Evolutionary conservation across 768 basidiomycete species (phyloP).

Genomic region (Tephrocybe rancida): DNA sequence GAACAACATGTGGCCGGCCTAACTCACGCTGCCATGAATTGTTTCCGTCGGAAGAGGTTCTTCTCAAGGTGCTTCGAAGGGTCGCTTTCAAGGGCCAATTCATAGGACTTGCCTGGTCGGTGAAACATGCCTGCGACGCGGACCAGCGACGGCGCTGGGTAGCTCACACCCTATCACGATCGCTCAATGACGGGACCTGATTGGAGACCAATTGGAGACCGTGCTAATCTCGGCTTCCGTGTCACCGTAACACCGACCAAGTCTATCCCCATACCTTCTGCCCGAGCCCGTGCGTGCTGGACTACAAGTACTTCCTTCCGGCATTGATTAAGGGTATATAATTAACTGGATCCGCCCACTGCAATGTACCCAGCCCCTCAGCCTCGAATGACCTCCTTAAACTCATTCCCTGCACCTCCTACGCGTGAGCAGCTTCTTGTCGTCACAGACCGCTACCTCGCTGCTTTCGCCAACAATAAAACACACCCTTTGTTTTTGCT

Average conservation of each 20-base stretch:
- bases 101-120: too few species aligned
- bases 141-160: not conserved
- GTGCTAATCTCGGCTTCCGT: conserved; percentile 14
- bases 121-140: too few species aligned
- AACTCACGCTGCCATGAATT: not conserved
- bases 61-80: too few species aligned
- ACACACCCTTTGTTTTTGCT: conserved; percentile 34
- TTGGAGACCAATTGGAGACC: conserved; percentile 9
- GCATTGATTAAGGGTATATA: conserved; percentile 17
- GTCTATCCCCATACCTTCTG: conserved; percentile 30
- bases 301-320: conserved; percentile 4
- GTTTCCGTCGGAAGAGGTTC: not conserved
- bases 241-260: conserved; percentile 16
- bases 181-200: conserved; percentile 2
- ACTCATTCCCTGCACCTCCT: conserved; percentile 12
- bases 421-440: conserved; percentile 33
- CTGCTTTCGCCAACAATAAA: conserved; percentile 34
- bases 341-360: conserved; percentile 20
- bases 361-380: not conserved
- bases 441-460: conserved; percentile 37
- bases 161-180: not conserved
- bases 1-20: not conserved
- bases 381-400: conserved; percentile 1
- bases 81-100: too few species aligned
- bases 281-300: conserved; percentile 31